phyloP scores from a whole-genome alignment of 2,329 filamentous ascomycete genomes.

The Diaporthe capsici region DNA sequence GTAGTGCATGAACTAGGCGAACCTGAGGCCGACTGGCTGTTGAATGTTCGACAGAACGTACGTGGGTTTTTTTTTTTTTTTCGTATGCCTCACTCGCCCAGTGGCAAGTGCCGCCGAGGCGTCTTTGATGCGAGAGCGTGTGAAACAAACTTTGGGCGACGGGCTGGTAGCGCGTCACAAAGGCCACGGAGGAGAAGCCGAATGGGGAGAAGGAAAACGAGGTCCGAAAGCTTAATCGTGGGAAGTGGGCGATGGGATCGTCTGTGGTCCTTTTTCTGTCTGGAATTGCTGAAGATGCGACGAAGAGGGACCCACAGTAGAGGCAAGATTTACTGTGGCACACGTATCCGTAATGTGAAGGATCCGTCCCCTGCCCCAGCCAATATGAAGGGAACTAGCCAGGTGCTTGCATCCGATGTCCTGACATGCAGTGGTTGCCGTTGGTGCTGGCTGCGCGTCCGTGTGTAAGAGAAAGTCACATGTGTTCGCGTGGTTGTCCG shows the following conservation, averaged over 20 bases:
- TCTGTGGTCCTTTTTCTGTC: slow-evolving; percentile 25
- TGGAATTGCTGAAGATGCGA: slow-evolving; percentile 31
- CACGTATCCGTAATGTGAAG: slow-evolving; percentile 18
- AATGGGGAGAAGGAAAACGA: slow-evolving; percentile 31
- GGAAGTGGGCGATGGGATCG: slow-evolving; percentile 19
- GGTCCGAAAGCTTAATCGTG: slow-evolving; percentile 36
- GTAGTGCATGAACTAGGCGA: not conserved
- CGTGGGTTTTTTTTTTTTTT: not conserved
- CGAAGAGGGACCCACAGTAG: slow-evolving; percentile 17
- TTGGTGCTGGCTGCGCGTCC: slow-evolving; percentile 2
- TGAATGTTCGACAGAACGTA: not conserved
- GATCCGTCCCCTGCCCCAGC: slow-evolving; percentile 26
- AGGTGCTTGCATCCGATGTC: slow-evolving; percentile 29
- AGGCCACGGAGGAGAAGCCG: slow-evolving; percentile 20
- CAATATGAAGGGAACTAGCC: not conserved
- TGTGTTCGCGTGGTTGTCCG: not conserved
- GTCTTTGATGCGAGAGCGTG: slow-evolving; percentile 1
- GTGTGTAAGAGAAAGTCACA: not conserved
- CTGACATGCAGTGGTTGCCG: slow-evolving; percentile 5
- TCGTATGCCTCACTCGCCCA: not conserved
- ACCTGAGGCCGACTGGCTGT: not conserved
- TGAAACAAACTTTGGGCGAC: slow-evolving; percentile 34
- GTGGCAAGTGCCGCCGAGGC: slow-evolving; percentile 14
- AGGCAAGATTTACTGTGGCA: slow-evolving; percentile 30
- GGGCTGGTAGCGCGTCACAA: slow-evolving; percentile 30